Percentiles rank a stretch among this genome's conserved stretches.
Evolutionary conservation across 164 flowering plant species (phyloP).

Genomic region (grape (Vitis vinifera)): ASM3070453v1 NC_081807.1:3868001-3868500

Average conservation of each 20-base stretch:
- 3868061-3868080: too few species aligned
- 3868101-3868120: too few species aligned
- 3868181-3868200: too few species aligned
- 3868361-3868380: slow-evolving; percentile 39
- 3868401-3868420: neutral
- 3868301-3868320: slow-evolving; percentile 84
- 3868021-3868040: too few species aligned
- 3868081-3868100: too few species aligned
- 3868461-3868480: slow-evolving; percentile 62
- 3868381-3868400: neutral
- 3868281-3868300: slow-evolving; percentile 91
- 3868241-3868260: slow-evolving; percentile 1
- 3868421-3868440: neutral
- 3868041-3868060: too few species aligned
- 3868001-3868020: too few species aligned
- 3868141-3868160: too few species aligned
- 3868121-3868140: too few species aligned
- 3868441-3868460: slow-evolving; percentile 8
- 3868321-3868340: slow-evolving; percentile 79
- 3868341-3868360: slow-evolving; percentile 72
- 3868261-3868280: slow-evolving; percentile 94
- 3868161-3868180: too few species aligned
- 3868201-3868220: neutral
- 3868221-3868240: neutral
- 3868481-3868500: slow-evolving; percentile 66